These are phyloP conservation scores for Hypoxylon sp. DNA, from an alignment of 2,329 filamentous ascomycete species.

Conservation along the genomic window DNA sequence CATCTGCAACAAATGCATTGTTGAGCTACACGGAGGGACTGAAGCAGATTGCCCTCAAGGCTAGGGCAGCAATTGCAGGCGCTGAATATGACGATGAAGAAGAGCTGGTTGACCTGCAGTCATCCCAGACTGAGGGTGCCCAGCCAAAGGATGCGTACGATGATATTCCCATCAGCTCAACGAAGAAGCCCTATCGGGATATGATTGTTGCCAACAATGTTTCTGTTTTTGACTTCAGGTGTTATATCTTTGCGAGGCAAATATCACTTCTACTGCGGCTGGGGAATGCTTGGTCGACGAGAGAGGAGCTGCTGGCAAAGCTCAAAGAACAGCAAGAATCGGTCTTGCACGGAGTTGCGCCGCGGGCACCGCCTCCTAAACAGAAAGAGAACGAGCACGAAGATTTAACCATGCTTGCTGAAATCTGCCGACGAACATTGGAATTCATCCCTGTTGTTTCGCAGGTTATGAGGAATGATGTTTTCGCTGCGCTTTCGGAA, in stretches of 20 bases:
- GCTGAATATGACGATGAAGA: conserved; percentile 57
- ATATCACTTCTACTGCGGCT: conserved; percentile 85
- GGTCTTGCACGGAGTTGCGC: conserved; percentile 70
- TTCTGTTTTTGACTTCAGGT: conserved; percentile 94
- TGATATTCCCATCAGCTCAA: conserved; percentile 73
- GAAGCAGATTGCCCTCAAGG: conserved; percentile 69
- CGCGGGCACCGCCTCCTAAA: conserved; percentile 64
- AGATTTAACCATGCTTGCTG: conserved; percentile 84
- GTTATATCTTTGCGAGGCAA: conserved; percentile 93
- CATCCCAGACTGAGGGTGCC: conserved; percentile 51
- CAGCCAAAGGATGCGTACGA: conserved; percentile 61
- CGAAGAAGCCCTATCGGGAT: conserved; percentile 87
- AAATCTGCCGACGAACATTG: conserved; percentile 85
- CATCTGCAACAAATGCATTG: conserved; percentile 80
- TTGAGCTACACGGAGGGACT: conserved; percentile 81
- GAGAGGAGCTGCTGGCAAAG: conserved; percentile 74
- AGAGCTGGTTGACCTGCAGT: conserved; percentile 65
- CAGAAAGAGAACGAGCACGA: conserved; percentile 74
- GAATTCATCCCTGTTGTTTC: conserved; percentile 88
- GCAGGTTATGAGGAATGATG: conserved; percentile 83
- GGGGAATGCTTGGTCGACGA: conserved; percentile 78
- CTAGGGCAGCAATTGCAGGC: conserved; percentile 61
- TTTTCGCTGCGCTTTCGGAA: conserved; percentile 73
- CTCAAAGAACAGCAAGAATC: conserved; percentile 74
- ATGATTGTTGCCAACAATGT: conserved; percentile 95